Percentiles rank a stretch among this genome's conserved stretches.
Evolutionary conservation across 768 basidiomycete species (phyloP).

Genomic region (Boletellus sp.): DNA sequence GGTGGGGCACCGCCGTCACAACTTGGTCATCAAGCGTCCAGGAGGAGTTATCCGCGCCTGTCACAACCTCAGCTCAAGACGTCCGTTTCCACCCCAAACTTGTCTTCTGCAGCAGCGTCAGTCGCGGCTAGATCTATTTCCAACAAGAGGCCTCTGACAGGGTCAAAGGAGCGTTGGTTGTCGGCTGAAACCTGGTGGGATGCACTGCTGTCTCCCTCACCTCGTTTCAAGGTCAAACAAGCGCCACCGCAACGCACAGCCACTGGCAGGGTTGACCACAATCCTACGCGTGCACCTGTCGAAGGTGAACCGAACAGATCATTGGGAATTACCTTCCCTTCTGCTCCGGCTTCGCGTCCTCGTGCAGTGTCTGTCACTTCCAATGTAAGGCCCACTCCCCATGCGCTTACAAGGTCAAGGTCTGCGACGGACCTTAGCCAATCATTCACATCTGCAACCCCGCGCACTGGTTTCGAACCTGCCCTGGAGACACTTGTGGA

Average conservation of each 20-base stretch:
- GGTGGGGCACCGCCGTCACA: constrained; percentile 3
- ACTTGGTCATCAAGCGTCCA: constrained; percentile 1
- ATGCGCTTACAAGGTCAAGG: constrained; percentile 17
- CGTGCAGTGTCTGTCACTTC: constrained; percentile 16
- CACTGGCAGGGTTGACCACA: constrained; percentile 38
- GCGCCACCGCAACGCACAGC: constrained; percentile 13
- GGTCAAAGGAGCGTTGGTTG: constrained; percentile 59
- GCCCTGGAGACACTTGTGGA: constrained; percentile 18
- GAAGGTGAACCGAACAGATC: constrained; percentile 5
- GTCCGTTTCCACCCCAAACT: constrained; percentile 65
- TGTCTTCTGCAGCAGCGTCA: constrained; percentile 32
- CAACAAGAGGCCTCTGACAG: constrained; percentile 21
- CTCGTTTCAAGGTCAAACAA: constrained; percentile 57
- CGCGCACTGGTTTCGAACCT: constrained; percentile 13
- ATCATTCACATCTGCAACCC: constrained; percentile 3
- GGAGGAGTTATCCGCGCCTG: neutral
- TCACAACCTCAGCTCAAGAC: constrained; percentile 37
- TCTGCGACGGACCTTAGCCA: constrained; percentile 21
- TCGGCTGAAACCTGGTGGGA: constrained; percentile 82
- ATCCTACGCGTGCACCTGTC: constrained; percentile 48
- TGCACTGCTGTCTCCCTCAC: constrained; percentile 71
- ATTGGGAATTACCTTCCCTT: constrained; percentile 7
- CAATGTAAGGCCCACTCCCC: neutral
- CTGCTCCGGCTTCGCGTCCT: constrained; percentile 15
- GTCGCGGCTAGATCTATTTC: constrained; percentile 7